Percentiles rank a stretch among this genome's conserved stretches.
Evolutionary conservation across 2,329 filamentous ascomycete species (phyloP).

Genomic region (Dactylellina haptotyla): DNA sequence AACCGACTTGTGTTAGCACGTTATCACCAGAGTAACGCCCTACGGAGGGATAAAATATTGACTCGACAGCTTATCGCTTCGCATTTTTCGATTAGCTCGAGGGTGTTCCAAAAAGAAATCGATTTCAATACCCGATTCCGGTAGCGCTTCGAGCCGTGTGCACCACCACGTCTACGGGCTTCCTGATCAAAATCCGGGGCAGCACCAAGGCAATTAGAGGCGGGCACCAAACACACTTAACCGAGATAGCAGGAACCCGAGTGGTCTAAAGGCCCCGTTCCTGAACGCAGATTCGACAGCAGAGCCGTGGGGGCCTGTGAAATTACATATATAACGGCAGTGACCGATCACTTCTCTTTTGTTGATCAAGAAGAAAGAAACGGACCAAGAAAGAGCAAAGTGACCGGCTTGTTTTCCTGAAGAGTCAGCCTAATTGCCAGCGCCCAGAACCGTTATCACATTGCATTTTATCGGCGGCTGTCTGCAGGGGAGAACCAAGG

Average conservation of each 20-base stretch:
- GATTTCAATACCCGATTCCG: slow-evolving; percentile 42
- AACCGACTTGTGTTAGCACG: slow-evolving; percentile 20
- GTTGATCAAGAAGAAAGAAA: too few species aligned
- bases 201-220: slow-evolving; percentile 30
- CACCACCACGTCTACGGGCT: slow-evolving; percentile 24
- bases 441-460: too few species aligned
- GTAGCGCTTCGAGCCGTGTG: slow-evolving; percentile 9
- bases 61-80: slow-evolving; percentile 5
- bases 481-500: slow-evolving; percentile 3
- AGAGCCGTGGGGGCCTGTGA: slow-evolving; percentile 6
- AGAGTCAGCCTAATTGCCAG: too few species aligned
- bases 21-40: slow-evolving; percentile 5
- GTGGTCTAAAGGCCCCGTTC: slow-evolving; percentile 31
- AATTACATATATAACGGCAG: slow-evolving; percentile 2
- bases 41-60: slow-evolving; percentile 7
- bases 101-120: too few species aligned
- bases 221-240: slow-evolving; percentile 31
- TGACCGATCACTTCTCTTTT: too few species aligned
- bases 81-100: too few species aligned
- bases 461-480: too few species aligned
- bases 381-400: too few species aligned
- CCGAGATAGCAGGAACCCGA: slow-evolving; percentile 18
- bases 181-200: slow-evolving; percentile 40
- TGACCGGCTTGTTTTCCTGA: too few species aligned
- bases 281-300: slow-evolving; percentile 8